Conservation (phyloP, 148 eudicot genomes). For the Rhododendron ferrugineum region DNA sequence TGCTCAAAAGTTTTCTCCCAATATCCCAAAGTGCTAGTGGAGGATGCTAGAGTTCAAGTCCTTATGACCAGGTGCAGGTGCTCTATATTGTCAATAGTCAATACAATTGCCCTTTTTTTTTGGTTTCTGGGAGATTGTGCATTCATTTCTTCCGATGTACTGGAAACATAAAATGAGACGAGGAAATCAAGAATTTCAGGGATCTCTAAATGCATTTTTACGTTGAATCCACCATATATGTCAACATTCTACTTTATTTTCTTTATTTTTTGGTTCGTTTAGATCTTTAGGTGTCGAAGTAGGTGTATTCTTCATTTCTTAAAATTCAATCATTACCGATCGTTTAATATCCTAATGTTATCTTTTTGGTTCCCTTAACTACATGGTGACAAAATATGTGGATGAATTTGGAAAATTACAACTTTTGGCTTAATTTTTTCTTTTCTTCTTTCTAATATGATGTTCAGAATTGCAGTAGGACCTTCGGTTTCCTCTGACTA, state of each 20-base stretch:
- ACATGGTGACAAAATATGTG: neutral
- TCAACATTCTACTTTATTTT: neutral
- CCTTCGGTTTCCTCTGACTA: neutral
- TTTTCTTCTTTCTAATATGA: neutral
- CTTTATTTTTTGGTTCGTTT: neutral
- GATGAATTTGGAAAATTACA: neutral
- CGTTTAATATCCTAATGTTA: neutral
- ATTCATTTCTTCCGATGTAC: neutral
- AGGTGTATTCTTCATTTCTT: neutral
- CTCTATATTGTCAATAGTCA: neutral
- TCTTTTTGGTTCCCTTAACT: neutral
- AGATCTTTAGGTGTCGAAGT: neutral
- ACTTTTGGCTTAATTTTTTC: neutral
- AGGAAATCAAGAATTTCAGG: neutral
- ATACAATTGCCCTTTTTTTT: neutral
- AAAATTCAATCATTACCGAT: neutral
- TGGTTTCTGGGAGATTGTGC: neutral
- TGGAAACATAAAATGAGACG: neutral
- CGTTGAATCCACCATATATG: neutral
- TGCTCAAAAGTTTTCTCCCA: neutral
- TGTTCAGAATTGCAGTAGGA: neutral
- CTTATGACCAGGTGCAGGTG: neutral
- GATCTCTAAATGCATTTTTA: neutral
- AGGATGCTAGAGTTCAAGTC: neutral
- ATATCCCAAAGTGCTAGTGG: neutral